A percentile compares a stretch with the other conserved stretches of the same genome.
Evolutionary conservation across 441 rosid genomes (phyloP).

Genomic region (Brassica hybrid): DNA sequence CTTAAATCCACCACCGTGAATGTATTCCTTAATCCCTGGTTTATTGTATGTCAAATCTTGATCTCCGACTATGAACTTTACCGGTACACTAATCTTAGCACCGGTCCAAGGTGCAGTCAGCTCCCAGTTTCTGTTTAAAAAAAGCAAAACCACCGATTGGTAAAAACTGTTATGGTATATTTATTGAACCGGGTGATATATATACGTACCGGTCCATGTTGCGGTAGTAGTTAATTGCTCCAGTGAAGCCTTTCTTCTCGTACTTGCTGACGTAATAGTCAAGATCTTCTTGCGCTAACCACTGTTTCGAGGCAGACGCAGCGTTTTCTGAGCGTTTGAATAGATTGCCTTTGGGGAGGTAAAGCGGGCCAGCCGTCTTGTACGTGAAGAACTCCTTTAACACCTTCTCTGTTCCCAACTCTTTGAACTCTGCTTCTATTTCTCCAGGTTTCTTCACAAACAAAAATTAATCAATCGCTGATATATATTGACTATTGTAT

Average conservation of each 20-base stretch:
- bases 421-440: slow-evolving; percentile 65
- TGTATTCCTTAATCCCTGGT: slow-evolving; percentile 57
- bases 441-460: slow-evolving; percentile 51
- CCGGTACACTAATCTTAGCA: slow-evolving; percentile 59
- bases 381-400: slow-evolving; percentile 51
- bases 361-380: slow-evolving; percentile 57
- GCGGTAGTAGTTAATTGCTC: slow-evolving; percentile 72
- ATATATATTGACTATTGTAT: not conserved
- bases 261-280: slow-evolving; percentile 57
- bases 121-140: slow-evolving; percentile 66
- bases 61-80: slow-evolving; percentile 78
- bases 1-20: slow-evolving; percentile 67
- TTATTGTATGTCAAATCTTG: slow-evolving; percentile 65
- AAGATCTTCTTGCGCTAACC: slow-evolving; percentile 71
- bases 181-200: not conserved
- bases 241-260: slow-evolving; percentile 75
- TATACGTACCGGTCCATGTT: slow-evolving; percentile 52
- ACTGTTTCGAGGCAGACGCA: slow-evolving; percentile 40
- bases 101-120: slow-evolving; percentile 81
- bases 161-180: not conserved
- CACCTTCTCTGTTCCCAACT: slow-evolving; percentile 56
- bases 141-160: not conserved
- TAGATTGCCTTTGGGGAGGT: slow-evolving; percentile 54
- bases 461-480: not conserved
- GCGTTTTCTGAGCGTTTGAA: slow-evolving; percentile 49